Base-by-base conservation (phyloP, 108 stramenopile genomes). In the Skeletonema menzelii region DNA sequence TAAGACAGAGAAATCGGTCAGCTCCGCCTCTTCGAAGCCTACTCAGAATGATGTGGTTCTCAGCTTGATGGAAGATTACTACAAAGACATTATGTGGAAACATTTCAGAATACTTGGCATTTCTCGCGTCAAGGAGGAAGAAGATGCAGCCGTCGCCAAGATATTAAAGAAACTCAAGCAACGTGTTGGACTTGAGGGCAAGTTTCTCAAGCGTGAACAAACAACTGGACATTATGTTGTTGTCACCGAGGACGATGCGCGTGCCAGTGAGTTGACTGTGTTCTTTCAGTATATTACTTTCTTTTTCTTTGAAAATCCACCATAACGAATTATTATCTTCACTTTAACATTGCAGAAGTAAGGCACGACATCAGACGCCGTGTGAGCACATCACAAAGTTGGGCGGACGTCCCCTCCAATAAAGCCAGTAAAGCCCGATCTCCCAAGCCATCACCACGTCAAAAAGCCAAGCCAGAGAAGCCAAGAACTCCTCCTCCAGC, bases 21-120 rank as follows among this genome's bases (percentile, higher is more conserved):
- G 53, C 56, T 0, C 56, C n/a, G 24, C 38, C 22, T 20, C 1
- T 20, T 44, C 42, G 10, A 26, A 26, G 38, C 63, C 63, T 27
- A 35, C 40, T 6, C 22, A 64, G 26, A 44, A 64, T 44, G 63
- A 64, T 44, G 38, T 64, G 11, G 44, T 64, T 24, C 44, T 64
- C 38, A 64, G 63, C 37, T 40, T 64, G 63, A 64, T 40, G 38
- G 63, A 64, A 28, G 63, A 64, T 64, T 27, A 27, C 12, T 64
- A 64, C 63, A 64, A 44, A 27, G 27, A 44, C 3, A 64, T 64
- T 27, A 64, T 64, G 63, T 64, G 42, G 38, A 27, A 26, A 27
- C 20, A 64, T 14, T 64, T 40, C 27, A 64, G 27, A 8, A 64
- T 26, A 8, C 38, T 64, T 38, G 63, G 63, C 2, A 44, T 42